A percentile compares a stretch with the other conserved stretches of the same genome.
These are phyloP conservation scores for Apiotrichum laibachii DNA, from an alignment of 1,284 basidiomycete species.

Conservation along the genomic window DNA sequence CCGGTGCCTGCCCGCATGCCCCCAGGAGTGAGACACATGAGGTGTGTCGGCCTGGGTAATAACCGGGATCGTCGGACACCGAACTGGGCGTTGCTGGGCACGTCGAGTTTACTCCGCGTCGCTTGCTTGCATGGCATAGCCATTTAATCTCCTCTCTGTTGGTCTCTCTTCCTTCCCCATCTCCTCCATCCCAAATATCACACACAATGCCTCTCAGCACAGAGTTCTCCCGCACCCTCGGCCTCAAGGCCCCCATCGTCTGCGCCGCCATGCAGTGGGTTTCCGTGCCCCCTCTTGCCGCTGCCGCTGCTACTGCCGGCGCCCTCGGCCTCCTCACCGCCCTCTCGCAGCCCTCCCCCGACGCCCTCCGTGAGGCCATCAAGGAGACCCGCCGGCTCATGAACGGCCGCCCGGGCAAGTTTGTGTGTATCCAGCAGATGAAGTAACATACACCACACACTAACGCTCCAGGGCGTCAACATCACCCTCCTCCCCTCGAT, in stretches of 20 bases:
- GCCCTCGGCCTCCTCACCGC: slow-evolving; percentile 86
- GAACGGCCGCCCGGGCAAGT: slow-evolving; percentile 63
- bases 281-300: slow-evolving; percentile 49
- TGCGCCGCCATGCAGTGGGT: slow-evolving; percentile 27
- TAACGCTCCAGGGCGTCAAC: slow-evolving; percentile 67
- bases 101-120: no score
- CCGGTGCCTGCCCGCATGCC: no score
- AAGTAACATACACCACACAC: slow-evolving; percentile 8
- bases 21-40: no score
- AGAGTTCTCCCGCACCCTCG: slow-evolving; percentile 52
- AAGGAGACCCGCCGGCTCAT: slow-evolving; percentile 64
- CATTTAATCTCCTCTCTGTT: not conserved
- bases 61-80: no score
- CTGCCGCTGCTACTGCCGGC: slow-evolving; percentile 82
- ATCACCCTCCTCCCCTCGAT: slow-evolving; percentile 86
- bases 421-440: slow-evolving; percentile 47
- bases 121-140: no score
- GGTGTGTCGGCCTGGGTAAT: no score
- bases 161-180: not conserved
- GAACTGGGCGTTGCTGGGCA: no score
- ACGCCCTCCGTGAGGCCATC: slow-evolving; percentile 79
- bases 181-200: not conserved
- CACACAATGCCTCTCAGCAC: slow-evolving; percentile 51
- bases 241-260: slow-evolving; percentile 24
- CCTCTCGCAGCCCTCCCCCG: slow-evolving; percentile 76